These are phyloP conservation scores for Lachnellula occidentalis DNA, from an alignment of 2,329 filamentous ascomycete species.

Conservation along the genomic window DNA sequence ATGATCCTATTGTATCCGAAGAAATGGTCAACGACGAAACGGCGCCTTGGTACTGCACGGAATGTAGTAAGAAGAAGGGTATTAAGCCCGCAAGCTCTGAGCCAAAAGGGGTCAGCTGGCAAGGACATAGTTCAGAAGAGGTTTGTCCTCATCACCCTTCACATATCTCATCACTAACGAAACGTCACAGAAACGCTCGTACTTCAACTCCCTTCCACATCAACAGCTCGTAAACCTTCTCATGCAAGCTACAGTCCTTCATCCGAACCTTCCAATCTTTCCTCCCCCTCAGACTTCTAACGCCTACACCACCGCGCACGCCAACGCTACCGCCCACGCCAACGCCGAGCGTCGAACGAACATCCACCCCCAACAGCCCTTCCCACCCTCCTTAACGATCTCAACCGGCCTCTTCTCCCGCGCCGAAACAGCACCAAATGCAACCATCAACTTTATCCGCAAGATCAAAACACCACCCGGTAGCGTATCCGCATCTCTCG, in stretches of 20 bases:
- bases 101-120: slow-evolving; percentile 31
- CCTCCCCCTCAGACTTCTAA: slow-evolving; percentile 27
- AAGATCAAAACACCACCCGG: slow-evolving; percentile 42
- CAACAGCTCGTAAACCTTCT: slow-evolving; percentile 59
- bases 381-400: slow-evolving; percentile 29
- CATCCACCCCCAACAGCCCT: slow-evolving; percentile 23
- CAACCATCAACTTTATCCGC: slow-evolving; percentile 36
- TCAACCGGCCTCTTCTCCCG: slow-evolving; percentile 32
- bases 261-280: slow-evolving; percentile 64
- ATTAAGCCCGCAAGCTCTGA: slow-evolving; percentile 33
- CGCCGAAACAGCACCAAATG: slow-evolving; percentile 33
- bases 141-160: slow-evolving; percentile 25
- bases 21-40: slow-evolving; percentile 61
- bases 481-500: slow-evolving; percentile 37
- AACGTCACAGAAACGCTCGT: slow-evolving; percentile 49
- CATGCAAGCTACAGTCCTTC: slow-evolving; percentile 52
- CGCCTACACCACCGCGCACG: slow-evolving; percentile 9
- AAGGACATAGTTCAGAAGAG: slow-evolving; percentile 36
- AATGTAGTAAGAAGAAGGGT: slow-evolving; percentile 49
- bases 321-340: slow-evolving; percentile 13
- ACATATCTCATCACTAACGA: slow-evolving; percentile 9
- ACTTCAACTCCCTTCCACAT: slow-evolving; percentile 56
- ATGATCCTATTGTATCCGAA: slow-evolving; percentile 68
- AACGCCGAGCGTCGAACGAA: slow-evolving; percentile 22
- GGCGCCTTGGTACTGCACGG: slow-evolving; percentile 65